Base-by-base conservation (phyloP, 495 filamentous ascomycete species). In the Bacidia gigantensis region DNA sequence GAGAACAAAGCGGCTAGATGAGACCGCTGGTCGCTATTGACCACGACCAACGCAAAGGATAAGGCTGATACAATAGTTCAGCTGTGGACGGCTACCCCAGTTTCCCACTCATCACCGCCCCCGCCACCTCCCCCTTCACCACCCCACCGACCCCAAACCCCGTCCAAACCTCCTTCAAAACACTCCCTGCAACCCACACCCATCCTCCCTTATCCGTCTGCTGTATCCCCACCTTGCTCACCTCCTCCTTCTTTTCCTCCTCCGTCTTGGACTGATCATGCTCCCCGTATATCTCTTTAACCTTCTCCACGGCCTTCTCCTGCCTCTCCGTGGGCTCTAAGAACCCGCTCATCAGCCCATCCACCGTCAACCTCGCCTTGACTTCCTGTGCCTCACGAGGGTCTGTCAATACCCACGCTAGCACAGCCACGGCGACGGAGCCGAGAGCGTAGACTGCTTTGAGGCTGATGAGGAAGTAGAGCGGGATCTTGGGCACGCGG, bases 391-490 rank as follows among this genome's bases (percentile, higher is more conserved):
- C 48, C 41, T 52, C 40, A 3, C 41, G 11, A 24, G 40, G 51
- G 5, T 20, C 9, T 5, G 54, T 22, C 17, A 29, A 2, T 20
- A 11, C 10, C 25, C 46, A 22, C 10, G 54, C 56, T n/a, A n/a
- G n/a, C n/a, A n/a, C n/a, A n/a, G n/a, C n/a, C n/a, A n/a, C n/a
- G n/a, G n/a, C n/a, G 23, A 60, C 32, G 20, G 46, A 45, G 3
- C 50, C 23, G 2, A 51, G 17, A 3, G 57, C 50, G 51, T 54
- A 60, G 21, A 58, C 24, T 3, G 52, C 39, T 38, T 55, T 49
- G 5, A 60, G 40, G 44, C 56, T 32, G 50, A 60, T 42, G 51
- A 60, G 57, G 22, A 54, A 49, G 46, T 54, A 60, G n/a, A 60
- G 44, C 12, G 57, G 56, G 11, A 52, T 39, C 22, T 59, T 58